These are phyloP conservation scores for Coprinopsis strossmayeri DNA, from an alignment of 768 basidiomycete genomes.

Conservation along the genomic window DNA sequence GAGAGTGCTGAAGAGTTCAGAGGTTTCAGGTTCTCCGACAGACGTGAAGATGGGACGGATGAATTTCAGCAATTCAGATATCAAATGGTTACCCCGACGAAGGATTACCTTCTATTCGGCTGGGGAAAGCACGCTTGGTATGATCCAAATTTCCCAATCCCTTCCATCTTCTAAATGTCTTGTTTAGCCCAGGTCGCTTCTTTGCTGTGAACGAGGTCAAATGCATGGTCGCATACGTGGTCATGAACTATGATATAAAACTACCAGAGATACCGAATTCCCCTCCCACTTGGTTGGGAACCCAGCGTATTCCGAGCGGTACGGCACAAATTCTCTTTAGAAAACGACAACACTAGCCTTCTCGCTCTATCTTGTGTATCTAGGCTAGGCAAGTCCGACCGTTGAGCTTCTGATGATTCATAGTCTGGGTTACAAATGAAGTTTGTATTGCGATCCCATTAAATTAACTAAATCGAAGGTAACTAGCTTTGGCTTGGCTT, in stretches of 20 bases:
- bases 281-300: constrained; percentile 14
- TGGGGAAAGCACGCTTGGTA: constrained; percentile 31
- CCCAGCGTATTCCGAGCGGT: constrained; percentile 20
- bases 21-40: constrained; percentile 1
- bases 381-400: too few relatives aligned
- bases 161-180: neutral
- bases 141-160: neutral
- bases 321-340: constrained; percentile 29
- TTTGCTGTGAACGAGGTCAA: constrained; percentile 30
- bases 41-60: neutral
- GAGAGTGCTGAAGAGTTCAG: neutral
- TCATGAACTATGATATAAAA: constrained; percentile 29
- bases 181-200: constrained; percentile 17
- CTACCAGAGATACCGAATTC: constrained; percentile 17
- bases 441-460: too few relatives aligned
- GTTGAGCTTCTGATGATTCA: too few relatives aligned
- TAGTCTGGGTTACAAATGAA: too few relatives aligned
- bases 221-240: constrained; percentile 24
- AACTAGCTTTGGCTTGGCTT: too few relatives aligned
- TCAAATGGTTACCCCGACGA: constrained; percentile 25
- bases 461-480: too few relatives aligned
- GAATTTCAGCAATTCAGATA: constrained; percentile 17
- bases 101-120: constrained; percentile 32
- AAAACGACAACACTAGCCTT: constrained; percentile 12
- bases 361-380: neutral